These are phyloP conservation scores for Cyberlindnera bimundalis DNA, from an alignment of 805 yeast species.

Conservation along the genomic window DNA sequence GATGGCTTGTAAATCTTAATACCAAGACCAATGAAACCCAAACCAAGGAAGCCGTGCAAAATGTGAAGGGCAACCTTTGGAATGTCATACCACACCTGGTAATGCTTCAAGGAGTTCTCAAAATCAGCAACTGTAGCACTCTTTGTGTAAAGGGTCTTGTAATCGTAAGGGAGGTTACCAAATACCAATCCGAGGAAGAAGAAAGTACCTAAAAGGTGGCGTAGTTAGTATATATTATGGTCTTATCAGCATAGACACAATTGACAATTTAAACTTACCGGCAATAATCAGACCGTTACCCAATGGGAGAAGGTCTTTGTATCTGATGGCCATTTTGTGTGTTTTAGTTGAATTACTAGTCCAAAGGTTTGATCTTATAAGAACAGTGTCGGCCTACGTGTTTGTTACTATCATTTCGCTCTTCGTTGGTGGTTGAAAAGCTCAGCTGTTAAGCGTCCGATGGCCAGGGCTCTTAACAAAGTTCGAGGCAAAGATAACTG, in stretches of 20 bases:
- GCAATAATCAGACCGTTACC: slow-evolving; percentile 44
- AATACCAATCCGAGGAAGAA: slow-evolving; percentile 79
- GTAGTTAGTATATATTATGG: background rate
- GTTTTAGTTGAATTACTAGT: background rate
- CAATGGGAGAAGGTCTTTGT: slow-evolving; percentile 44
- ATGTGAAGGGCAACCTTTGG: slow-evolving; percentile 58
- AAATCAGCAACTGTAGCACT: slow-evolving; percentile 50
- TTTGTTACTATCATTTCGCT: no score
- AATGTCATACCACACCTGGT: slow-evolving; percentile 64
- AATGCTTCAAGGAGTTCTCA: slow-evolving; percentile 65
- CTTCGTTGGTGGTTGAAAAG: no score
- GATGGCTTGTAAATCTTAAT: slow-evolving; percentile 84
- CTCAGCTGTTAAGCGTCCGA: no score
- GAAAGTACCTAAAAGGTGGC: slow-evolving; percentile 43
- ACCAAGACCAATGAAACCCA: slow-evolving; percentile 72
- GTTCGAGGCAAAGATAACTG: no score
- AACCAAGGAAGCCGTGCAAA: slow-evolving; percentile 54
- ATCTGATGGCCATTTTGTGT: slow-evolving; percentile 26
- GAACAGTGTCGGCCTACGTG: no score
- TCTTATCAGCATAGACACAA: no score
- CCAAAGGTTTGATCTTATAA: background rate
- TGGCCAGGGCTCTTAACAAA: no score
- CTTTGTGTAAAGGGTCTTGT: slow-evolving; percentile 65
- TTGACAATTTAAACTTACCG: slow-evolving; percentile 19
- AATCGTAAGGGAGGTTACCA: slow-evolving; percentile 80